Evolutionary conservation across 2,329 filamentous ascomycete species (phyloP).

Genomic region (Atkinsonella texensis): DNA sequence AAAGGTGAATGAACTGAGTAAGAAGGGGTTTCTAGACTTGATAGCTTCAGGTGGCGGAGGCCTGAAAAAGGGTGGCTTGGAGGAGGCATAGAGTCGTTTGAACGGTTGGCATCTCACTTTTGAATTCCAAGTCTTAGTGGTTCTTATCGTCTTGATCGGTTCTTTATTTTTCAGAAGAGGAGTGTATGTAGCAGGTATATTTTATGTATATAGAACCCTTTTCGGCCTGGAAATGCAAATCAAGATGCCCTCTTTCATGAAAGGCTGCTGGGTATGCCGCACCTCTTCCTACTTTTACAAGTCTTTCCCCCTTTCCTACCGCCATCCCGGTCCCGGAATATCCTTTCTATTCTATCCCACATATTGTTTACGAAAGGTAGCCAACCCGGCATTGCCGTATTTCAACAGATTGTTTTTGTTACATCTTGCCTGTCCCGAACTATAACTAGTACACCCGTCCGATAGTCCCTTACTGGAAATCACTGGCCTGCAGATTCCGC

Average conservation of each 20-base stretch:
- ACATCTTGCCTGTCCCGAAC: background rate
- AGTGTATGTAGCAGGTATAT: constrained; percentile 3
- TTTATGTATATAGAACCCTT: constrained; percentile 5
- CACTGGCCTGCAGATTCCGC: constrained; percentile 86
- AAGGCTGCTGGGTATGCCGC: background rate
- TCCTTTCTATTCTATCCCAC: constrained; percentile 1
- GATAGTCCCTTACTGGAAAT: constrained; percentile 45
- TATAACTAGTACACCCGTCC: background rate
- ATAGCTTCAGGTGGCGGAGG: constrained; percentile 56
- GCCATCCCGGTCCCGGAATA: background rate
- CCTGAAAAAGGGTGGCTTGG: constrained; percentile 45
- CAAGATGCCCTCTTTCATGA: constrained; percentile 6
- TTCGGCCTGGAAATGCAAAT: constrained; percentile 6
- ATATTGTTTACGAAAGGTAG: constrained; percentile 5
- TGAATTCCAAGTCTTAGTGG: background rate
- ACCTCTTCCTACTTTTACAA: background rate
- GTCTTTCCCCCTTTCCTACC: background rate
- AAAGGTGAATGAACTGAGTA: constrained; percentile 89
- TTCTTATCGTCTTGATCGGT: too few relatives aligned
- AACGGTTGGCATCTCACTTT: background rate
- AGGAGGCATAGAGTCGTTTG: constrained; percentile 31
- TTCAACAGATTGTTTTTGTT: background rate
- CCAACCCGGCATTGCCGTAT: background rate
- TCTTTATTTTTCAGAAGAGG: constrained; percentile 9
- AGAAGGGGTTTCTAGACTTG: constrained; percentile 89